phyloP scores from a whole-genome alignment of 2,329 filamentous ascomycete species.

The Fusarium sp. region DNA sequence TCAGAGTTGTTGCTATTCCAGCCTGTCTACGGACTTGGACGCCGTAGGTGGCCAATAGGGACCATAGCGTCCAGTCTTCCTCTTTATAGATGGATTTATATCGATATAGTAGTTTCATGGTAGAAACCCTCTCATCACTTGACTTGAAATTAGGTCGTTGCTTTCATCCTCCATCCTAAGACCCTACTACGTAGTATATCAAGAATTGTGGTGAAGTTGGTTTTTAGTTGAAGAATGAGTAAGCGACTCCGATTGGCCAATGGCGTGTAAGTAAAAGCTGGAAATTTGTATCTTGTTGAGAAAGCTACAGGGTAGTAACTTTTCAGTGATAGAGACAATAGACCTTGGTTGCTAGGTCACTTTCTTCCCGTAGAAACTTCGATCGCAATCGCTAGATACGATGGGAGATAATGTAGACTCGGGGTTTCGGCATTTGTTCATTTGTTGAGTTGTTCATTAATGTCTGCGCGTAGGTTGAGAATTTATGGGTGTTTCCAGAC shows the following conservation, averaged over 20 bases:
- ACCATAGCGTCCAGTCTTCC: too few species aligned
- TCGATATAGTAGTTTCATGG: accelerated
- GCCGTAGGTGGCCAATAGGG: not conserved
- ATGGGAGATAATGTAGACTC: not conserved
- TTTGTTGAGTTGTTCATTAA: not conserved
- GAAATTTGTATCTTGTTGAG: not conserved
- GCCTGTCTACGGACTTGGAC: not conserved
- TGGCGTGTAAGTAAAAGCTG: slow-evolving; percentile 24
- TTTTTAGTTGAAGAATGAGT: slow-evolving; percentile 6
- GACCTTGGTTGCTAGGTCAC: not conserved
- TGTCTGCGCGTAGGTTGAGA: not conserved
- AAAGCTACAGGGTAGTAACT: not conserved
- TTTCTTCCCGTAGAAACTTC: not conserved
- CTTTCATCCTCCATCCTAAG: not conserved
- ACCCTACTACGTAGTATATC: not conserved
- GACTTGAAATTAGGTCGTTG: not conserved
- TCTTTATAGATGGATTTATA: not conserved
- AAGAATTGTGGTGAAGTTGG: not conserved
- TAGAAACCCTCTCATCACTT: not conserved
- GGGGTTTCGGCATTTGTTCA: slow-evolving; percentile 4
- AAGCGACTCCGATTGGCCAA: slow-evolving; percentile 15
- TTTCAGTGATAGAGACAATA: not conserved
- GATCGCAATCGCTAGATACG: not conserved
- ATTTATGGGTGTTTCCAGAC: not conserved
- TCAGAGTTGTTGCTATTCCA: not conserved